Conservation (phyloP, 495 filamentous ascomycete genomes). For the Penicillium manginii region DNA sequence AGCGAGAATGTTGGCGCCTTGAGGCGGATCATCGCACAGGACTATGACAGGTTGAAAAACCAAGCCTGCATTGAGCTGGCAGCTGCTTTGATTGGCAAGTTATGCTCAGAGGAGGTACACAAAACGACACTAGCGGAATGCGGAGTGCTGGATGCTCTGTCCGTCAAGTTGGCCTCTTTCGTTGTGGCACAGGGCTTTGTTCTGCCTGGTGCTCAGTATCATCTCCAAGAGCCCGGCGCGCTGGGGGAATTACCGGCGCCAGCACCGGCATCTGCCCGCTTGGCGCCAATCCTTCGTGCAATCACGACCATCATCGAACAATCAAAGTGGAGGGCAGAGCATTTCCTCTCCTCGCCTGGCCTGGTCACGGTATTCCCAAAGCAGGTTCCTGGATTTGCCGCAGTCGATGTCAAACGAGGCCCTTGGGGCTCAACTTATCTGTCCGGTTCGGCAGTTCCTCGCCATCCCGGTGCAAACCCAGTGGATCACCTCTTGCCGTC, state of each 20-base stretch:
- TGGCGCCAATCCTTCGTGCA: conserved; percentile 78
- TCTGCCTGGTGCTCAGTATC: conserved; percentile 53
- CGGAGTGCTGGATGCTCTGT: conserved; percentile 80
- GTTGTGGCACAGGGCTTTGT: conserved; percentile 68
- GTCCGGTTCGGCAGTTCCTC: conserved; percentile 48
- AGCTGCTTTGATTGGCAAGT: conserved; percentile 67
- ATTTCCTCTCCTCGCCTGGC: conserved; percentile 76
- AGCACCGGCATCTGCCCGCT: conserved; percentile 59
- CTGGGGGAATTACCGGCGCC: conserved; percentile 48
- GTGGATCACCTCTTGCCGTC: conserved; percentile 65
- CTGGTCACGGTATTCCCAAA: conserved; percentile 73
- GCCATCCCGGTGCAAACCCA: conserved; percentile 48
- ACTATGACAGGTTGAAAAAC: conserved; percentile 46
- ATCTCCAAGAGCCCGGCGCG: conserved; percentile 37
- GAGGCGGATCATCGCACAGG: conserved; percentile 65
- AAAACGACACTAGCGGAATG: conserved; percentile 68
- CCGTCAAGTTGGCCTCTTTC: conserved; percentile 74
- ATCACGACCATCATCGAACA: conserved; percentile 77
- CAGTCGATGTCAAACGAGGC: conserved; percentile 49
- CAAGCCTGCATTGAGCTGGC: conserved; percentile 72
- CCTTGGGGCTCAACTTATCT: conserved; percentile 52
- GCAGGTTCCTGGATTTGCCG: conserved; percentile 45
- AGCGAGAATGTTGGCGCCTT: conserved; percentile 60
- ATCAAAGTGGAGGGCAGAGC: conserved; percentile 75
- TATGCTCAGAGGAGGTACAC: conserved; percentile 70